Conservation (phyloP, 768 basidiomycete genomes). For the Lentinula sp. region DNA sequence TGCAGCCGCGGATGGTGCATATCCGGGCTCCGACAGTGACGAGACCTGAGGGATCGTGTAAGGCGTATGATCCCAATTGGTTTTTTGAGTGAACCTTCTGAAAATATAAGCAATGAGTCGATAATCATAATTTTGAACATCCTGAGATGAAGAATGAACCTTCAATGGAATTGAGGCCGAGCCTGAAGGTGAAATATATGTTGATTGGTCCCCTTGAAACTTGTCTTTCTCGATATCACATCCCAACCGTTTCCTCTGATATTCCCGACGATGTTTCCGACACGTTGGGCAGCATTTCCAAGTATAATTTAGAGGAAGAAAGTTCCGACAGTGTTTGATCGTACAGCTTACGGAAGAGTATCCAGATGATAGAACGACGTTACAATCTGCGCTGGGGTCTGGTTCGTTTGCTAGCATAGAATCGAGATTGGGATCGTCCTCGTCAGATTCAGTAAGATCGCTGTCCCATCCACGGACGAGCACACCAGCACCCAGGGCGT, state of each 20-base stretch:
- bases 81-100: background rate
- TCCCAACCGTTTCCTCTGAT: background rate
- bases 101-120: background rate
- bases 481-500: background rate
- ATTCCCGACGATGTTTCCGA: background rate
- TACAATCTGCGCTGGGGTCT: background rate
- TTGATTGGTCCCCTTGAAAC: background rate
- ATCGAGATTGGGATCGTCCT: background rate
- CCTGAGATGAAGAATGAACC: background rate
- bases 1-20: background rate
- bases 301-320: background rate
- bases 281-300: slow-evolving; percentile 1
- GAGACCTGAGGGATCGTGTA: background rate
- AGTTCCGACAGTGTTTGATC: background rate
- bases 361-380: background rate
- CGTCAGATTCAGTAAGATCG: background rate
- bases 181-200: no score
- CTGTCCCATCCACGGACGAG: background rate
- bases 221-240: background rate
- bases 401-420: background rate
- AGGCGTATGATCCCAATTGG: background rate
- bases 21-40: background rate
- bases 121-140: background rate
- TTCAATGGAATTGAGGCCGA: background rate
- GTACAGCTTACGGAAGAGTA: background rate